Conservation (phyloP, 768 basidiomycete genomes). For the Cantharellus cinnabarinus region DNA sequence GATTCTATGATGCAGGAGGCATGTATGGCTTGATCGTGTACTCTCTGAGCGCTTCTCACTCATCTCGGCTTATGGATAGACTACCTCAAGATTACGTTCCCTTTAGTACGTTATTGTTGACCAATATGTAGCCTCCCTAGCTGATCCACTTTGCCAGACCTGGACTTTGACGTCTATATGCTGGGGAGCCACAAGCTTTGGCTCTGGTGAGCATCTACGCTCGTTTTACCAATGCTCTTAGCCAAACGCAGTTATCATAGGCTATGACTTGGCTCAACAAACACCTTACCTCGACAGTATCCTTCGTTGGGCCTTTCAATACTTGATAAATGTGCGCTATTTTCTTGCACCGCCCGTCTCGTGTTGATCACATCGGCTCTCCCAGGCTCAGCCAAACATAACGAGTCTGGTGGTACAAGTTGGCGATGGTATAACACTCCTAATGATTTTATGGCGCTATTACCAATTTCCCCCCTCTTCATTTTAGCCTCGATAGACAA, state of each 20-base stretch:
- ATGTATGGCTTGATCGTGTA: slow-evolving; percentile 8
- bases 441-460: background rate
- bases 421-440: slow-evolving; percentile 30
- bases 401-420: slow-evolving; percentile 61
- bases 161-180: slow-evolving; percentile 70
- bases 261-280: slow-evolving; percentile 71
- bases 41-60: background rate
- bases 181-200: slow-evolving; percentile 78
- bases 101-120: slow-evolving; percentile 32
- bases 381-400: slow-evolving; percentile 57
- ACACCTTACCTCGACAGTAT: slow-evolving; percentile 82
- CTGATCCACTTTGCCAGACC: slow-evolving; percentile 23
- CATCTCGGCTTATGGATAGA: slow-evolving; percentile 22
- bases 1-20: slow-evolving; percentile 90
- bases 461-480: background rate
- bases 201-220: slow-evolving; percentile 30
- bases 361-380: background rate
- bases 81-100: slow-evolving; percentile 76
- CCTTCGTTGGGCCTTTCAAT: slow-evolving; percentile 79
- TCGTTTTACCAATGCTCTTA: background rate
- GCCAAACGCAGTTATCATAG: slow-evolving; percentile 16
- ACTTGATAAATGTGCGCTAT: slow-evolving; percentile 59
- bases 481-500: slow-evolving; percentile 39
- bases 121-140: background rate
- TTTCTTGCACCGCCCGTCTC: background rate